Evolutionary conservation across 257 asterid genomes (phyloP).

Genomic region (Handroanthus guayacan): DNA sequence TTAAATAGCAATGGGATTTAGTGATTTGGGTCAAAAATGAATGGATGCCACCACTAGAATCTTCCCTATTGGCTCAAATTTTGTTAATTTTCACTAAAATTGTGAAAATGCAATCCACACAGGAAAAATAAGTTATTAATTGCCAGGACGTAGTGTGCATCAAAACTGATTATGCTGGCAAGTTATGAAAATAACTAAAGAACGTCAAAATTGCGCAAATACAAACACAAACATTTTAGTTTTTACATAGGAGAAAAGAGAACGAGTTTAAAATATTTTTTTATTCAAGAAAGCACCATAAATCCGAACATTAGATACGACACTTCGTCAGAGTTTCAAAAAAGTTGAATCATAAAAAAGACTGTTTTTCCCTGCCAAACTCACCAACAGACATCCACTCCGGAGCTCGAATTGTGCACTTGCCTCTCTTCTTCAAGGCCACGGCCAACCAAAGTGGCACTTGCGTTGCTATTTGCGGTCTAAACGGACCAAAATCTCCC

Average conservation of each 20-base stretch:
- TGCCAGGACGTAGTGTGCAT: neutral
- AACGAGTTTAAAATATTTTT: too few relatives aligned
- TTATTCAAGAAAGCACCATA: neutral
- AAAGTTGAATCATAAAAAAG: neutral
- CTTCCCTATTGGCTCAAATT: neutral
- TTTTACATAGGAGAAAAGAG: too few relatives aligned
- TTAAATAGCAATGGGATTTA: neutral
- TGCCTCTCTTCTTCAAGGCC: conserved; percentile 94
- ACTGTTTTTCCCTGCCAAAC: conserved; percentile 26
- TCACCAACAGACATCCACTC: conserved; percentile 94
- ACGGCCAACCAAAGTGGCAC: conserved; percentile 96
- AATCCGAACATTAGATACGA: neutral
- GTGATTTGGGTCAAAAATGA: too few relatives aligned
- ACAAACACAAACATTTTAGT: too few relatives aligned
- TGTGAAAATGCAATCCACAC: neutral
- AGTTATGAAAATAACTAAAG: neutral
- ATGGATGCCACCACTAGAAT: neutral
- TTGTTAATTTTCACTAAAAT: neutral
- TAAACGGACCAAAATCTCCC: conserved; percentile 95
- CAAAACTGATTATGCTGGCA: neutral
- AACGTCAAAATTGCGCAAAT: neutral
- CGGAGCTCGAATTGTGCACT: conserved; percentile 84
- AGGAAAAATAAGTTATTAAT: neutral
- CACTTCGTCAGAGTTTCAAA: neutral
- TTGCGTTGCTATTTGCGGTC: conserved; percentile 72